phyloP scores from a whole-genome alignment of 139 green algal species.

The Trebouxia sp. region DNA sequence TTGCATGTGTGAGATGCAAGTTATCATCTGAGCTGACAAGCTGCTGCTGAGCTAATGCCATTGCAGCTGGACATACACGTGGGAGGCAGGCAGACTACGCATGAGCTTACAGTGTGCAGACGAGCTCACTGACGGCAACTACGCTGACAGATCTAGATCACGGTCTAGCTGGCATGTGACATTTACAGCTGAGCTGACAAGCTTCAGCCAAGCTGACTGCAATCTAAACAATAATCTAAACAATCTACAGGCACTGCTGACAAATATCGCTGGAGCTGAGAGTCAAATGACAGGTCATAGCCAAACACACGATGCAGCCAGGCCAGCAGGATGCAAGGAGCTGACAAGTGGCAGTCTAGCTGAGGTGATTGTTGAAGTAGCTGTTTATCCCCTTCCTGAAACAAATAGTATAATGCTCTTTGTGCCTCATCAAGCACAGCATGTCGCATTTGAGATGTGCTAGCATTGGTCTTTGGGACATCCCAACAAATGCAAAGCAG shows the following conservation, averaged over 20 bases:
- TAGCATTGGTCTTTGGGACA: background rate
- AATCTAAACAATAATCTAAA: too few relatives aligned
- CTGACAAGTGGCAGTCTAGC: background rate
- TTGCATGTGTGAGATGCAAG: background rate
- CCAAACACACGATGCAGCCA: background rate
- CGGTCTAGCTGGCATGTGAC: background rate
- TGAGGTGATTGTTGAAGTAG: background rate
- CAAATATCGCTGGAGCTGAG: background rate
- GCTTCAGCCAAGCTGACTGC: constrained; percentile 11
- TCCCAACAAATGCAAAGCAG: background rate
- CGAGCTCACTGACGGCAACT: background rate
- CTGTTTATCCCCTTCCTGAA: background rate
- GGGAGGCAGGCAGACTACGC: too few relatives aligned
- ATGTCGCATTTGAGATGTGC: background rate
- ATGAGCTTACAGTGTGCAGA: background rate
- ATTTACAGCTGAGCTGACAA: constrained; percentile 9
- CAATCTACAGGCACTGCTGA: too few relatives aligned
- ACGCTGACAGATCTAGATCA: background rate
- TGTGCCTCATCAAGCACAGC: background rate
- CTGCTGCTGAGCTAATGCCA: background rate
- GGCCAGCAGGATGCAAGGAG: background rate
- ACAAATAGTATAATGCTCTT: background rate
- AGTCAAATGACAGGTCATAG: background rate
- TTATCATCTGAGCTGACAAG: background rate
- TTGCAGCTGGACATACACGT: too few relatives aligned